Conservation (phyloP, 768 basidiomycete species). For the Trametopsis cervina region DNA sequence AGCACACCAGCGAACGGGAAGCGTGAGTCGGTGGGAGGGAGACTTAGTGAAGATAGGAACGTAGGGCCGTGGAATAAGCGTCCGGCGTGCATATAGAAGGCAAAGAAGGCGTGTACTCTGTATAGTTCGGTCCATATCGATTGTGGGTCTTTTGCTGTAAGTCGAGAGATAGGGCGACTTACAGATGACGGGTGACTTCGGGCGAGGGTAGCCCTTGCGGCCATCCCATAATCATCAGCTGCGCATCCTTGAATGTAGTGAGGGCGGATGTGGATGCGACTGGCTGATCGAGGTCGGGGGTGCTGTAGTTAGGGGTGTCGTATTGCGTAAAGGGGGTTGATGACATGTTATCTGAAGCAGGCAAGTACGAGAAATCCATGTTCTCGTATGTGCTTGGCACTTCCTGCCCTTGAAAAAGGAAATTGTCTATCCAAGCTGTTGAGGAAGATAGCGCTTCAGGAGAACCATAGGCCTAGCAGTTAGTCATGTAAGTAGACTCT, state of each 20-base stretch:
- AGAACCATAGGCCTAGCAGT: too few relatives aligned
- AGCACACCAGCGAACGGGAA: constrained; percentile 69
- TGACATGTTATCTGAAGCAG: neutral
- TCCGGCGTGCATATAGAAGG: constrained; percentile 65
- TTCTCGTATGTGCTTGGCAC: neutral
- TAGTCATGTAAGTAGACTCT: too few relatives aligned
- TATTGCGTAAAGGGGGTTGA: neutral
- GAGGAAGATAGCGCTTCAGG: too few relatives aligned
- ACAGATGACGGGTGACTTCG: constrained; percentile 62
- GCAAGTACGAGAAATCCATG: neutral
- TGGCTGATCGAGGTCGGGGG: neutral
- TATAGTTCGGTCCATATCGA: neutral
- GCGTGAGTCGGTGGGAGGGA: constrained; percentile 61
- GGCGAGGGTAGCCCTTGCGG: constrained; percentile 54
- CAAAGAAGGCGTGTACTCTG: constrained; percentile 76
- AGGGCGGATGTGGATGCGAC: neutral
- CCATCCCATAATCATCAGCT: constrained; percentile 31
- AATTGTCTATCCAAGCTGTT: neutral
- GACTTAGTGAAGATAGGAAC: constrained; percentile 56
- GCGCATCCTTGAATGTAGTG: neutral
- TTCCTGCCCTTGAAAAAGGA: neutral
- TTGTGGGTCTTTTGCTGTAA: too few relatives aligned
- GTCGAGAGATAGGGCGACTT: too few relatives aligned
- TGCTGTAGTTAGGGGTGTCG: neutral
- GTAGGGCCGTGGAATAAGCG: constrained; percentile 62